A percentile compares a stretch with the other conserved stretches of the same genome.
phyloP scores from a whole-genome alignment of 2,329 filamentous ascomycete genomes.

The Penicillium oxalicum region DNA sequence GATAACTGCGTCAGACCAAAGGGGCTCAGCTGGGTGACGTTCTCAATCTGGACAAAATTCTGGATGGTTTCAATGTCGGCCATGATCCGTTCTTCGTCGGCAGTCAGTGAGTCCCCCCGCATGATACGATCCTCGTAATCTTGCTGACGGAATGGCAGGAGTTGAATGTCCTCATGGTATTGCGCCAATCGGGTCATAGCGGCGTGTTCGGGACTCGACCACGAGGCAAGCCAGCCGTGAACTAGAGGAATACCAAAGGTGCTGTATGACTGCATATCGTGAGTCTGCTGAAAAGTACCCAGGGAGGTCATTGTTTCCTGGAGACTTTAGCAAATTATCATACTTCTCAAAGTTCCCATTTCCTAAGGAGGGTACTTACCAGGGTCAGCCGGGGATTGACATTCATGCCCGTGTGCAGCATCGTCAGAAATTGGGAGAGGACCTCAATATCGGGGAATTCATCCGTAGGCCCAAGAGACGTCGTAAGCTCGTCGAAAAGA shows the following conservation, averaged over 20 bases:
- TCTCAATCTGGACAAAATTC: slow-evolving; percentile 63
- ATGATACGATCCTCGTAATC: slow-evolving; percentile 76
- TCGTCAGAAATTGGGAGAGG: slow-evolving; percentile 78
- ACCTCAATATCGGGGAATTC: slow-evolving; percentile 80
- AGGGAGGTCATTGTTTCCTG: slow-evolving; percentile 35
- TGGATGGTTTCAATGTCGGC: slow-evolving; percentile 82
- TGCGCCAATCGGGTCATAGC: slow-evolving; percentile 69
- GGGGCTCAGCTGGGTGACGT: slow-evolving; percentile 79
- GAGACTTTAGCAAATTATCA: not conserved
- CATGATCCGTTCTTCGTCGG: slow-evolving; percentile 70
- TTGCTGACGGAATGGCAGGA: slow-evolving; percentile 80
- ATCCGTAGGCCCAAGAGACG: slow-evolving; percentile 60
- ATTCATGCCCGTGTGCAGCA: slow-evolving; percentile 94
- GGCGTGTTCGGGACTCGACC: slow-evolving; percentile 60
- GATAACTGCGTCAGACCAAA: slow-evolving; percentile 72
- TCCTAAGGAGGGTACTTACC: slow-evolving; percentile 22
- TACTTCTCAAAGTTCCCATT: not conserved
- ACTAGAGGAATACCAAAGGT: slow-evolving; percentile 84
- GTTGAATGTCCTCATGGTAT: slow-evolving; percentile 88
- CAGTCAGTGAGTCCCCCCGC: slow-evolving; percentile 53
- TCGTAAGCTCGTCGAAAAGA: slow-evolving; percentile 89
- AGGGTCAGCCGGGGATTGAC: slow-evolving; percentile 87
- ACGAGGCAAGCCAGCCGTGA: slow-evolving; percentile 78
- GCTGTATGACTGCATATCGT: slow-evolving; percentile 84
- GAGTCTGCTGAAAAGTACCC: slow-evolving; percentile 82